Base-by-base conservation (phyloP, 225 moss, liverwort and hornwort genomes). In the Polytrichum commune region DNA sequence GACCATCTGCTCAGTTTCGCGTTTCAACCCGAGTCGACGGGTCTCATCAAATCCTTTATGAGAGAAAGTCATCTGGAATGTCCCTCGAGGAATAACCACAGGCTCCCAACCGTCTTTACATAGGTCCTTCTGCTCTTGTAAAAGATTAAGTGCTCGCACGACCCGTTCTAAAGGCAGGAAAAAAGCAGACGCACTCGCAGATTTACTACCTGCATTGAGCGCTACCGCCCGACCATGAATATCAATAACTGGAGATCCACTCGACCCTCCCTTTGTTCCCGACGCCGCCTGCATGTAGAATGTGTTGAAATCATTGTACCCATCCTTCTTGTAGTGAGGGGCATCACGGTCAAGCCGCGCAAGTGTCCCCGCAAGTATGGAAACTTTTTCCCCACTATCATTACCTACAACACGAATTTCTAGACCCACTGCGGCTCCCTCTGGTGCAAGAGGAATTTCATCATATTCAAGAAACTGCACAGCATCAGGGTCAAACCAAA, bases 221-320 rank as follows among this genome's bases (percentile, higher is more conserved):
- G 95, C 95, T 32, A 93, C 83, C 4, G 92, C 95, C 8, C 81
- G 85, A 5, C 92, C 92, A 29, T 90, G 86, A 46, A 89, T 90
- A 55, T 95, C 95, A 69, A 95, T 93, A 0, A 95, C 91, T 29
- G 95, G 92, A 24, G 95, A 95, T 53, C 95, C 95, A 72, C 95
- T 95, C 0, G 95, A 95, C 18, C 95, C 95, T n/a, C 95, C 91
- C 64, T 93, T 95, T 0, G 95, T 95, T 61, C 95, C 95, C 16
- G 92, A 95, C n/a, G 95, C 95, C 28, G 92, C 92, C 65, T 95
- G 92, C 81, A 95, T 95, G 60, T 95, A 95, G 57, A 95, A 95
- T 0, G 95, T 95, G 33, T 95, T 95, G 76, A 95, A 95, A 74
- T 95, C 95, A 5, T 95, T 95, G 70, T 95, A 95, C 4, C 95